Conservation (phyloP, 1,284 basidiomycete species). For the Ustilago tritici region DNA sequence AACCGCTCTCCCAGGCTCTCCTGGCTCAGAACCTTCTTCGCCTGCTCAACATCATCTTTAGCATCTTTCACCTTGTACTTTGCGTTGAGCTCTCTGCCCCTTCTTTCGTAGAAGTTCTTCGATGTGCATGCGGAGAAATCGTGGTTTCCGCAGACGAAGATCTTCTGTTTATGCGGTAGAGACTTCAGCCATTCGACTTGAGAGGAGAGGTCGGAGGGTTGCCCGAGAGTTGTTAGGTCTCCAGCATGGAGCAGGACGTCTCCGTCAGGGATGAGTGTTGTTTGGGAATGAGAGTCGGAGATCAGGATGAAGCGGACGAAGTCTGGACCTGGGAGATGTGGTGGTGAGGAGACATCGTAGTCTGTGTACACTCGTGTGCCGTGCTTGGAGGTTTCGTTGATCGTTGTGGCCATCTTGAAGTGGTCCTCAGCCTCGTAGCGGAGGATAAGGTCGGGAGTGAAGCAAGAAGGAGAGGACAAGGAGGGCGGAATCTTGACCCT, state of each 20-base stretch:
- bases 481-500: background rate
- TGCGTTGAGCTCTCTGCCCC: slow-evolving; percentile 36
- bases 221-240: slow-evolving; percentile 48
- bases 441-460: background rate
- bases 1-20: slow-evolving; percentile 1
- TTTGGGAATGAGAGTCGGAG: slow-evolving; percentile 49
- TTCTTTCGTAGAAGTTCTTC: slow-evolving; percentile 22
- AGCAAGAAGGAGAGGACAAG: background rate
- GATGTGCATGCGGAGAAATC: slow-evolving; percentile 36
- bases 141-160: slow-evolving; percentile 53
- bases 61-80: slow-evolving; percentile 19
- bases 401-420: slow-evolving; percentile 2
- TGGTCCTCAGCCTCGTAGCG: background rate
- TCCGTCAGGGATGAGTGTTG: slow-evolving; percentile 30
- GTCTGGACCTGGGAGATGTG: slow-evolving; percentile 22
- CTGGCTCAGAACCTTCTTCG: slow-evolving; percentile 4
- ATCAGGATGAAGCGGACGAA: slow-evolving; percentile 52
- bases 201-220: slow-evolving; percentile 13
- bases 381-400: slow-evolving; percentile 11
- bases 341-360: slow-evolving; percentile 36
- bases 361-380: slow-evolving; percentile 18
- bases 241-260: slow-evolving; percentile 52
- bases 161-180: slow-evolving; percentile 38
- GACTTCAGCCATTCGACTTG: slow-evolving; percentile 49
- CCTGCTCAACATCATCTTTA: slow-evolving; percentile 15